Percentiles rank a stretch among this genome's conserved stretches.
These are phyloP conservation scores for Plasmodium gaboni DNA, from an alignment of 169 alveolate genomes.

Conservation along the genomic window DNA sequence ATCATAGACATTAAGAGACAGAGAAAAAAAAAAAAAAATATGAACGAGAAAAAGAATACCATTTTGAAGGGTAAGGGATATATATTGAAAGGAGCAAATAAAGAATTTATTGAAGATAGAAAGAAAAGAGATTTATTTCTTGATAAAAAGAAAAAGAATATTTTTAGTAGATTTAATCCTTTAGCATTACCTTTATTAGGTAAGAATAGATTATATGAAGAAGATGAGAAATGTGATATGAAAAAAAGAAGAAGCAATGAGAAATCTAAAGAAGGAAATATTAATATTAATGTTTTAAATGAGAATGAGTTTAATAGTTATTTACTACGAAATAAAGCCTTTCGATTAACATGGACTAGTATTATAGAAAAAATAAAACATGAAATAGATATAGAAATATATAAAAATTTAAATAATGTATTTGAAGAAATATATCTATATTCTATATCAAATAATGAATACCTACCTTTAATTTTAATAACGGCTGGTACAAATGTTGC, in stretches of 20 bases:
- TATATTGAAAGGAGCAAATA: slow-evolving; percentile 24
- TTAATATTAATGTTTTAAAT: slow-evolving; percentile 25
- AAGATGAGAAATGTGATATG: neutral
- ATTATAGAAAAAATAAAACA: slow-evolving; percentile 32
- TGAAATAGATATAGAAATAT: slow-evolving; percentile 61
- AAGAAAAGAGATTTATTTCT: slow-evolving; percentile 16
- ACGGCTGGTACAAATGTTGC: slow-evolving; percentile 71
- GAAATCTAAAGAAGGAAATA: neutral
- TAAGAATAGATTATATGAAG: slow-evolving; percentile 10
- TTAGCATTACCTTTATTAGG: slow-evolving; percentile 28
- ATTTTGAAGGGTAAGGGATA: slow-evolving; percentile 57
- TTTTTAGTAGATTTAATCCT: slow-evolving; percentile 57
- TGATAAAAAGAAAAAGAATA: slow-evolving; percentile 31
- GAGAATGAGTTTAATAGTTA: slow-evolving; percentile 57
- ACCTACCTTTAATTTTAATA: slow-evolving; percentile 46
- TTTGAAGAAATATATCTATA: slow-evolving; percentile 56
- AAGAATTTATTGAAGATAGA: slow-evolving; percentile 9
- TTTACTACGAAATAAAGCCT: slow-evolving; percentile 48
- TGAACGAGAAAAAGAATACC: slow-evolving; percentile 8
- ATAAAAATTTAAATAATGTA: slow-evolving; percentile 51
- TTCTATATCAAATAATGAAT: slow-evolving; percentile 36
- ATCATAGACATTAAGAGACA: neutral
- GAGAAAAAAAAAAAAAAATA: neutral
- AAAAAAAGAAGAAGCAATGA: neutral
- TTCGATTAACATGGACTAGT: slow-evolving; percentile 58